Percentiles rank a stretch among this genome's conserved stretches.
These are phyloP conservation scores for Stenocarpella maydis DNA, from an alignment of 2,329 filamentous ascomycete genomes.

Conservation along the genomic window DNA sequence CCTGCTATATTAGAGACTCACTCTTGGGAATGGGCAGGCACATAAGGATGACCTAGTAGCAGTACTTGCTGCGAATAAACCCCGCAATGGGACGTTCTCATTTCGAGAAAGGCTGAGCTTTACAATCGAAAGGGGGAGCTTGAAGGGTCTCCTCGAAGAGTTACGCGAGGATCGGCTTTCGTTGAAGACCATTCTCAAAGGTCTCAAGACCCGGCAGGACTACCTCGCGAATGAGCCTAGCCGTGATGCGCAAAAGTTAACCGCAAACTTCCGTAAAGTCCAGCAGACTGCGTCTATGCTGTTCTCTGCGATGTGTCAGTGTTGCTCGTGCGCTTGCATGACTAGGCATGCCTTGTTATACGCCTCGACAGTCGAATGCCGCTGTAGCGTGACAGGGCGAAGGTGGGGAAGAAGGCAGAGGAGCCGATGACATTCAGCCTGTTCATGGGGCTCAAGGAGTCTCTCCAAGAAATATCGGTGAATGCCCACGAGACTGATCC, in stretches of 20 bases:
- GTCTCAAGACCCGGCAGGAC: background rate
- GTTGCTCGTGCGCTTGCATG: background rate
- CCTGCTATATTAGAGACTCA: background rate
- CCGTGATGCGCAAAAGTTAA: background rate
- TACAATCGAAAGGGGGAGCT: background rate
- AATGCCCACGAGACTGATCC: background rate
- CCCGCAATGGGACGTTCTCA: background rate
- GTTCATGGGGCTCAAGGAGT: background rate
- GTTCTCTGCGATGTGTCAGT: background rate
- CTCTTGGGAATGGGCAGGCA: background rate
- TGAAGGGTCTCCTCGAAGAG: background rate
- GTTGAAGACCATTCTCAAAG: background rate
- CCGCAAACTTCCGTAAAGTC: background rate
- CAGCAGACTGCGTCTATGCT: background rate
- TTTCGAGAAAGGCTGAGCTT: background rate
- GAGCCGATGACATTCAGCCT: background rate
- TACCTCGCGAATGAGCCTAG: background rate
- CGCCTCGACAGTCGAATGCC: background rate
- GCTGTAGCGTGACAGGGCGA: background rate
- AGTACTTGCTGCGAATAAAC: background rate
- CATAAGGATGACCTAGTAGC: background rate
- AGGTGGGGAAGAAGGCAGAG: background rate
- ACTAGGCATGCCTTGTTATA: background rate
- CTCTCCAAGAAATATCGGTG: background rate
- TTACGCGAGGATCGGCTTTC: slow-evolving; percentile 6